Evolutionary conservation across 768 basidiomycete genomes (phyloP).

Genomic region (Crucibulum laeve): DNA sequence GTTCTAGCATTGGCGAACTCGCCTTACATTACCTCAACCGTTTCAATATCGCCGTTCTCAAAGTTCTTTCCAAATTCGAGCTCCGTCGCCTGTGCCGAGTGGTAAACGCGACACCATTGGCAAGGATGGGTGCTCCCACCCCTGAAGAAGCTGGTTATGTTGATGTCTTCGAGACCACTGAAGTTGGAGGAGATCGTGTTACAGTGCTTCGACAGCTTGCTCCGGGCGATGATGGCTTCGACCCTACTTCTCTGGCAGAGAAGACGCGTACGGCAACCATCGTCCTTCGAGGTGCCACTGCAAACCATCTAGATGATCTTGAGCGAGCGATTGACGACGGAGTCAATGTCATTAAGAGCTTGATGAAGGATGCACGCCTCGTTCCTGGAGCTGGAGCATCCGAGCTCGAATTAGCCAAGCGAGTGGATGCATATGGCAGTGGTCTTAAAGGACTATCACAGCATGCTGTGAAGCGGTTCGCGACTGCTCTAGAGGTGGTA

Average conservation of each 20-base stretch:
- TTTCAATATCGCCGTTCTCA: constrained; percentile 90
- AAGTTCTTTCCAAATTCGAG: constrained; percentile 97
- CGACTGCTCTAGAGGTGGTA: constrained; percentile 85
- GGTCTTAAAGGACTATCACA: constrained; percentile 89
- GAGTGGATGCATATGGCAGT: constrained; percentile 83
- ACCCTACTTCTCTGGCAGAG: constrained; percentile 48
- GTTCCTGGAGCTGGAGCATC: constrained; percentile 94
- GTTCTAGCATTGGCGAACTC: constrained; percentile 90
- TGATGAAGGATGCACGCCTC: constrained; percentile 85
- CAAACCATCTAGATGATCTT: constrained; percentile 91
- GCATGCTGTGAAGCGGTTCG: constrained; percentile 89
- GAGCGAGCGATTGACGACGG: constrained; percentile 97
- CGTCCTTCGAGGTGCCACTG: constrained; percentile 91
- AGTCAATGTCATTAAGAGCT: constrained; percentile 89
- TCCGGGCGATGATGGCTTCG: constrained; percentile 61
- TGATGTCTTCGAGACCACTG: constrained; percentile 92
- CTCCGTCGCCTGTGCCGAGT: constrained; percentile 92
- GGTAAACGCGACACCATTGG: constrained; percentile 93
- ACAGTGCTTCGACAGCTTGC: constrained; percentile 88
- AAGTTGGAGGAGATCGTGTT: constrained; percentile 97
- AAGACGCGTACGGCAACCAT: constrained; percentile 90
- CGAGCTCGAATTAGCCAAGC: constrained; percentile 86
- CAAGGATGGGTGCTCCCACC: constrained; percentile 92
- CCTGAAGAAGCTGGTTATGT: constrained; percentile 93
- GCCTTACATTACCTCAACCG: constrained; percentile 96